These are phyloP conservation scores for Leishmania mexicana DNA, from an alignment of 208 protist species.

Conservation along the genomic window DNA sequence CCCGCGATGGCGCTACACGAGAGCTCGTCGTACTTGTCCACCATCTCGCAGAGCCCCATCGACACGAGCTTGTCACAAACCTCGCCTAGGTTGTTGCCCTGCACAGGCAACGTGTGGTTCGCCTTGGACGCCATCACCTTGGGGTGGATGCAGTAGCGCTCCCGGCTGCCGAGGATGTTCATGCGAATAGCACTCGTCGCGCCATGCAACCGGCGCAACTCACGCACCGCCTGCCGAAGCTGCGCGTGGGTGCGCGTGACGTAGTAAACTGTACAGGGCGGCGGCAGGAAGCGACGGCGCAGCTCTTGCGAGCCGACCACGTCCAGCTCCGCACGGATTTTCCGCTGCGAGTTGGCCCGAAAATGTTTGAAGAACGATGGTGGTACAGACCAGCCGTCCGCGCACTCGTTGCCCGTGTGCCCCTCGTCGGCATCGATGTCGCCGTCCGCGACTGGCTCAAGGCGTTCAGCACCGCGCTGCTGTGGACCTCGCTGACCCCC, in stretches of 20 bases:
- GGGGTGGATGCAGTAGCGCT: constrained; percentile 95
- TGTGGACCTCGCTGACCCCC: not conserved
- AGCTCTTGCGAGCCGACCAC: constrained; percentile 51
- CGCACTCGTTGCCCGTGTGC: not conserved
- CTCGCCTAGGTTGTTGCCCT: constrained; percentile 85
- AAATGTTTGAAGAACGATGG: constrained; percentile 66
- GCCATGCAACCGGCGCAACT: constrained; percentile 87
- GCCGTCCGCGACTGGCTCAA: not conserved
- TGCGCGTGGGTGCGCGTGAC: constrained; percentile 97
- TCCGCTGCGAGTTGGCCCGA: constrained; percentile 30
- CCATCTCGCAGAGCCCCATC: constrained; percentile 63
- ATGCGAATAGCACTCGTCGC: constrained; percentile 58
- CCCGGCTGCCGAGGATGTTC: constrained; percentile 94
- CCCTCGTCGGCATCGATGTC: not conserved
- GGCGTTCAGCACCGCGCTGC: not conserved
- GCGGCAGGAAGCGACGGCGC: constrained; percentile 49
- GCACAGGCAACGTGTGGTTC: constrained; percentile 55
- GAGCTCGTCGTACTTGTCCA: constrained; percentile 59
- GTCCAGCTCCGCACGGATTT: constrained; percentile 57
- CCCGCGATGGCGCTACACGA: constrained; percentile 55
- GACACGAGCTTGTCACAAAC: constrained; percentile 84
- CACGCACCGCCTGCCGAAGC: constrained; percentile 93
- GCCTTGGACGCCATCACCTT: constrained; percentile 47
- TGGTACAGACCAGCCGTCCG: constrained; percentile 38
- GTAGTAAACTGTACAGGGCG: constrained; percentile 93